Evolutionary conservation across 192 early-diverging fungal species (phyloP), one percentile per base, ranked within the genome.

Genomic region (Endogone sp.): DNA sequence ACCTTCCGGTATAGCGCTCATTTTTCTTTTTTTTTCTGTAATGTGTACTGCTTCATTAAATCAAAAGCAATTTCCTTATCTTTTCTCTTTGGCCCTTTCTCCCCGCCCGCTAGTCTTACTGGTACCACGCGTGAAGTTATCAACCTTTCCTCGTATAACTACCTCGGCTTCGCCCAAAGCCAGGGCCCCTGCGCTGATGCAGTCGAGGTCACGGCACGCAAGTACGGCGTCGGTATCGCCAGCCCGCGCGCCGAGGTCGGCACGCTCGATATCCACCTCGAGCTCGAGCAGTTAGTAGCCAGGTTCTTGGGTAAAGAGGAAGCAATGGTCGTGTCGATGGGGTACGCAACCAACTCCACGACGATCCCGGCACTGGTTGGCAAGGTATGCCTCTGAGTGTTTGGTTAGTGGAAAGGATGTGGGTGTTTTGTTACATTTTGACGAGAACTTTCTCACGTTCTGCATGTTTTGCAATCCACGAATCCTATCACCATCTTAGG

Each of bases 61-160:
- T n/a, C n/a, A n/a, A n/a, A 49, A 6, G 6, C 37, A 49, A 11
- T 6, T 16, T 16, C 37, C 37, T 49, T 49, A 49, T 49, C 16
- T 16, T 6, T 49, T 49, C 37, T 49, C 37, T 49, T n/a, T n/a
- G n/a, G n/a, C n/a, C n/a, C n/a, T n/a, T n/a, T n/a, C n/a, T n/a
- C n/a, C n/a, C n/a, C n/a, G n/a, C 37, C 10, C 2, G 55, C 28
- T 26, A 75, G 76, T 29, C 81, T 94, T 54, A 93, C 91, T 28
- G 93, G 93, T 24, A 86, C 76, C 56, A 84, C 84, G 59, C 84
- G 72, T 37, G 86, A 92, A 62, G 83, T 83, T 28, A 83, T 96
- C 30, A 96, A 96, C 75, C 79, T 96, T 74, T 89, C 93, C 4
- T 95, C 93, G 20, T 96, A 96, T 83, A 96, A 96, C 74, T 96